phyloP scores from a whole-genome alignment of 768 basidiomycete species.

The Phylloporus arenicola region DNA sequence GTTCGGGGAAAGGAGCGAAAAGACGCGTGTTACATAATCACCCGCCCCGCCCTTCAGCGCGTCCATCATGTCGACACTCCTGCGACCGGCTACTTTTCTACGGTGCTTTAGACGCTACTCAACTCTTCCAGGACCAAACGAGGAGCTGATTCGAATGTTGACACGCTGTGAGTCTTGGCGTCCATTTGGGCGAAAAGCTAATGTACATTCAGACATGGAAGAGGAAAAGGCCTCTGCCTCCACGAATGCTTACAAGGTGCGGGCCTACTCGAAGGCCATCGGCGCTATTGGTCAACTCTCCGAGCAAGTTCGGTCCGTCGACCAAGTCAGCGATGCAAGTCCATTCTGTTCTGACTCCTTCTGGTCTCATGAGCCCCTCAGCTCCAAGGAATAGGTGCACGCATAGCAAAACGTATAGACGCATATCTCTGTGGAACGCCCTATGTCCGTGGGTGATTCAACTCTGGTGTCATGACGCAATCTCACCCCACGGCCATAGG shows the following conservation, averaged over 20 bases:
- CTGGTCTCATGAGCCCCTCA: slow-evolving; percentile 13
- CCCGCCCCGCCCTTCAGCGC: neutral
- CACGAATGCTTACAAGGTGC: slow-evolving; percentile 45
- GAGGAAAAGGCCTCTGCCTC: slow-evolving; percentile 35
- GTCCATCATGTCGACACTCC: slow-evolving; percentile 9
- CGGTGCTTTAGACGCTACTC: slow-evolving; percentile 16
- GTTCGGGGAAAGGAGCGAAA: slow-evolving; percentile 2
- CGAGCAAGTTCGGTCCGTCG: slow-evolving; percentile 39
- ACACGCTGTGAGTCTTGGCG: slow-evolving; percentile 33
- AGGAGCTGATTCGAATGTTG: slow-evolving; percentile 38
- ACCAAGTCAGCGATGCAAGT: slow-evolving; percentile 33
- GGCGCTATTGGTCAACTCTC: slow-evolving; percentile 35
- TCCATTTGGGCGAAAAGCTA: neutral
- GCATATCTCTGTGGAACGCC: slow-evolving; percentile 31
- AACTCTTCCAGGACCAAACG: slow-evolving; percentile 27
- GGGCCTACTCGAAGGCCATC: slow-evolving; percentile 48
- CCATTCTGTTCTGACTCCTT: neutral
- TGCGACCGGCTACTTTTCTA: neutral
- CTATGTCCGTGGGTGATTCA: slow-evolving; percentile 33
- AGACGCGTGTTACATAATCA: slow-evolving; percentile 27
- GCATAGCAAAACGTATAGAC: slow-evolving; percentile 45
- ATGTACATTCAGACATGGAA: slow-evolving; percentile 31
- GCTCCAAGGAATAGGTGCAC: slow-evolving; percentile 33
- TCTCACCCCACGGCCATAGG: slow-evolving; percentile 10
- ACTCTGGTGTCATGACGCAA: neutral